These are phyloP conservation scores for Sphagnum contortum DNA, from an alignment of 225 moss, liverwort and hornwort species.

Conservation along the genomic window DNA sequence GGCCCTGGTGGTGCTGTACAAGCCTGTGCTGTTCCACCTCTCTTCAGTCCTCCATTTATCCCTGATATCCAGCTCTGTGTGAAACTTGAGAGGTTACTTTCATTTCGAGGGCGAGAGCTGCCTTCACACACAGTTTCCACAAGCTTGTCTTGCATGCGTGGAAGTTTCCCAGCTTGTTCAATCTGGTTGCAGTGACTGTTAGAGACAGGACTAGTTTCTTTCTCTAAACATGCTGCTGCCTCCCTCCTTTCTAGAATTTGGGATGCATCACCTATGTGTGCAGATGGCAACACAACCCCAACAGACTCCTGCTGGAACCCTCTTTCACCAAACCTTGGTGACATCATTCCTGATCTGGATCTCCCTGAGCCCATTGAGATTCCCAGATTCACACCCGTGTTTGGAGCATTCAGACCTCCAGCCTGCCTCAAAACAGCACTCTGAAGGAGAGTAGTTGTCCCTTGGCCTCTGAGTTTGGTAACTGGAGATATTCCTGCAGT, in stretches of 20 bases:
- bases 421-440: neutral
- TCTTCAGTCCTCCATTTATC: slow-evolving; percentile 6
- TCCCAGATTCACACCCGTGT: neutral
- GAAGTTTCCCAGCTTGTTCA: slow-evolving; percentile 2
- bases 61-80: slow-evolving; percentile 16
- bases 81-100: slow-evolving; percentile 9
- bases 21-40: slow-evolving; percentile 17
- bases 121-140: slow-evolving; percentile 1
- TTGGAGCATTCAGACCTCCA: neutral
- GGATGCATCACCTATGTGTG: too few species aligned
- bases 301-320: neutral
- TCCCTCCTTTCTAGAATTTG: neutral
- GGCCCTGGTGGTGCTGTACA: slow-evolving; percentile 12
- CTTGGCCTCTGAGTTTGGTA: too few species aligned
- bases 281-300: neutral
- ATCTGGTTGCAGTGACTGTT: too few species aligned
- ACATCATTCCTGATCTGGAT: too few species aligned
- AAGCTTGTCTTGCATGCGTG: neutral
- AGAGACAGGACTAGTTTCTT: neutral
- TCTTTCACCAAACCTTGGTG: neutral
- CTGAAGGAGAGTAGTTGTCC: neutral
- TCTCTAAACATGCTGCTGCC: neutral
- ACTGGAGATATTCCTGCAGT: too few species aligned
- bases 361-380: neutral
- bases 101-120: neutral